Base-by-base conservation (phyloP, 2,329 filamentous ascomycete species). In the Colletotrichum spinosum region DNA sequence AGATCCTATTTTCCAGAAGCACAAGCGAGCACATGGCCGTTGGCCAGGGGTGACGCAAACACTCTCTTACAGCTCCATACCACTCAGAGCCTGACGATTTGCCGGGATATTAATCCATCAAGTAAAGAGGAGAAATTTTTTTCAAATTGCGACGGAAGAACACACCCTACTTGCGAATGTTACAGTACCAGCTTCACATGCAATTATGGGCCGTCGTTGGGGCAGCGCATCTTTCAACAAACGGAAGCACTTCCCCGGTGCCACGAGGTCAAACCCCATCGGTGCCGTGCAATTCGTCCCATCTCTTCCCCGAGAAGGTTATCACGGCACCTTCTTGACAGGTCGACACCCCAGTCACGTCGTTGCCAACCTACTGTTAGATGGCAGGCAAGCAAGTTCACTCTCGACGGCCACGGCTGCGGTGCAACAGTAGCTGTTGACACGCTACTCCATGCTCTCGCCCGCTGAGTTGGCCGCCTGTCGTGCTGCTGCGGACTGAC, bases 1-100 rank as follows among this genome's bases (percentile, higher is more conserved):
- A 67, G 64, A 67, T 67, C 64, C 44, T 60, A 64, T 67, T 67
- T 67, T 65, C 54, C 60, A 67, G 64, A 67, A 67, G 64, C 49
- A 67, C 63, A 66, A 63, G 58, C 63, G 58, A 67, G 58, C 49
- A 60, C 55, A 44, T 50, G 48, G 48, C 4, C 46, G 35, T 49
- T 25, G 63, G 57, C 63, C 35, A 25, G 58, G 58, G 58, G 58
- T 62, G 58, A 65, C 58, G 58, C 62, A 65, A 65, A 65, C 58
- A 54, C 6, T 45, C 25, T 25, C 25, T 25, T 25, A 4, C 37
- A 34, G 58, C 37, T 41, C 58, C 53, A 56, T 46, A 38, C n/a
- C 41, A 38, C n/a, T 50, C 55, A 51, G 54, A 55, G 42, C 60
- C 65, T 41, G 54, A 67, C 17, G 35, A 67, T 37, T 52, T 39